Conservation (phyloP, 495 filamentous ascomycete species). For the Letharia columbiana region DNA sequence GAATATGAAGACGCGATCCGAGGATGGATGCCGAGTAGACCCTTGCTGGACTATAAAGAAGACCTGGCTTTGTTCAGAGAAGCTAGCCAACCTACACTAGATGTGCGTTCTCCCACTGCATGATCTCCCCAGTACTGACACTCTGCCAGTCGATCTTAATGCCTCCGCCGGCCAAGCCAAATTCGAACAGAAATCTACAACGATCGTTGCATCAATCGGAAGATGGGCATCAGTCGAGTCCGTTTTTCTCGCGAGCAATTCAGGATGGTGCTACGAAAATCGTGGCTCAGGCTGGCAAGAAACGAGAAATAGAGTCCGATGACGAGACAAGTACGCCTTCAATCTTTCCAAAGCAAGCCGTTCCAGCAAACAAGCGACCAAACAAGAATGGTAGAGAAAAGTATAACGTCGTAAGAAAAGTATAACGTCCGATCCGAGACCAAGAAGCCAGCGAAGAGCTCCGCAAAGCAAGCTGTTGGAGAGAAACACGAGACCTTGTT, state of each 20-base stretch:
- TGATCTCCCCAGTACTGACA: not conserved
- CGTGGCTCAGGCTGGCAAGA: not conserved
- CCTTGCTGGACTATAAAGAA: slow-evolving; percentile 18
- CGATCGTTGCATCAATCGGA: not conserved
- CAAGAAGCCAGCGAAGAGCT: not conserved
- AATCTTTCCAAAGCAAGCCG: not conserved
- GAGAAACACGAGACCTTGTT: not conserved
- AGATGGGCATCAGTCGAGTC: not conserved
- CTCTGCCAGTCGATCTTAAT: slow-evolving; percentile 4
- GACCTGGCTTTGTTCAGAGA: slow-evolving; percentile 12
- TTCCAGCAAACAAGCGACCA: not conserved
- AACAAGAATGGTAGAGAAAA: not conserved
- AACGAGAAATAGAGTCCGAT: not conserved
- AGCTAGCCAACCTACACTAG: not conserved
- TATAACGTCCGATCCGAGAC: not conserved
- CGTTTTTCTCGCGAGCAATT: not conserved
- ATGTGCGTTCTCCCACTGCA: slow-evolving; percentile 4
- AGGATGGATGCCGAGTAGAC: slow-evolving; percentile 39
- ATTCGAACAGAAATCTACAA: not conserved
- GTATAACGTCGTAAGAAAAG: too few species aligned
- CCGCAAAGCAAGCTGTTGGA: not conserved
- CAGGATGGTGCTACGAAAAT: not conserved
- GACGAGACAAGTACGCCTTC: not conserved
- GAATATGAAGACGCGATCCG: slow-evolving; percentile 39
- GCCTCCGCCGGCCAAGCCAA: slow-evolving; percentile 8